phyloP scores from a whole-genome alignment of 1,284 basidiomycete genomes.

The Boletus smithii region DNA sequence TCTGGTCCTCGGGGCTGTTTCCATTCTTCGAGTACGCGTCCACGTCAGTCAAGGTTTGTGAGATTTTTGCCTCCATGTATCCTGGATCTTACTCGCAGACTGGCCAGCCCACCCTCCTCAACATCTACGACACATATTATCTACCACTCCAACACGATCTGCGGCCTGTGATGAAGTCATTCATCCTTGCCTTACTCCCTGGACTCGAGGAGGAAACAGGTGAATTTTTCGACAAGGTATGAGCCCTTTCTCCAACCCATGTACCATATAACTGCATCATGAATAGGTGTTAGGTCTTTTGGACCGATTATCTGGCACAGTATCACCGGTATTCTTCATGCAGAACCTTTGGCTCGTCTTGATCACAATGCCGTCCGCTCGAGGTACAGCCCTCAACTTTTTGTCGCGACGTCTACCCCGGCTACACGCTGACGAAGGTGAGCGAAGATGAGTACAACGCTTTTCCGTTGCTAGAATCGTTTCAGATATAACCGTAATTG shows the following conservation, averaged over 20 bases:
- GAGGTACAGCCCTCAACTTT: conserved; percentile 87
- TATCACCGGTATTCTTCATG: conserved; percentile 86
- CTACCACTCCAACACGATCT: conserved; percentile 81
- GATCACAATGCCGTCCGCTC: conserved; percentile 83
- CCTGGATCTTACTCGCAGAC: background rate
- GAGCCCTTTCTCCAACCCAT: conserved; percentile 13
- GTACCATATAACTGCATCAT: conserved; percentile 13
- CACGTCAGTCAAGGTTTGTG: conserved; percentile 81
- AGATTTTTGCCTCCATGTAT: background rate
- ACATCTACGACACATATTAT: conserved; percentile 88
- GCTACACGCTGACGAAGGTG: conserved; percentile 68
- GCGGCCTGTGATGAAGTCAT: conserved; percentile 88
- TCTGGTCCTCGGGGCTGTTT: conserved; percentile 96
- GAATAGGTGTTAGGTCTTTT: conserved; percentile 77
- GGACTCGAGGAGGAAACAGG: conserved; percentile 95
- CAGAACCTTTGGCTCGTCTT: conserved; percentile 94
- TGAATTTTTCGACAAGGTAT: conserved; percentile 93
- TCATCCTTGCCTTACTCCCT: conserved; percentile 90
- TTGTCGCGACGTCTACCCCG: conserved; percentile 76
- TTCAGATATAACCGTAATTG: conserved; percentile 67
- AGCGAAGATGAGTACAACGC: conserved; percentile 5
- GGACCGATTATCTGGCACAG: conserved; percentile 78
- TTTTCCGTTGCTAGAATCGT: conserved; percentile 8
- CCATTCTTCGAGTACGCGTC: conserved; percentile 99
- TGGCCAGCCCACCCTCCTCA: conserved; percentile 74